phyloP scores from a whole-genome alignment of 2,329 filamentous ascomycete species.

The Nannizziopsis barbatae region DNA sequence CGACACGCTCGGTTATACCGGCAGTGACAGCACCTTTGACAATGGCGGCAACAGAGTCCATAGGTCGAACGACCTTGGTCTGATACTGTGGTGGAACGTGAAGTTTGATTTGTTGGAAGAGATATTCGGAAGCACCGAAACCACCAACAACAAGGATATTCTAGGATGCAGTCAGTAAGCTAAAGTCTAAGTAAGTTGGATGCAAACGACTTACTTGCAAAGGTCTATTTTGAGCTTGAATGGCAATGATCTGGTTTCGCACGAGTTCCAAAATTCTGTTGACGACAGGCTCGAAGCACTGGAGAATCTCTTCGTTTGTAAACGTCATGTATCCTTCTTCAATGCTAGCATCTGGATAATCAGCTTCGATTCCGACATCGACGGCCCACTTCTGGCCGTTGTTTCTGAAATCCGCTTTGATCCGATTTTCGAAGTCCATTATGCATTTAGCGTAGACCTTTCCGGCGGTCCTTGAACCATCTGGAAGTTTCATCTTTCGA shows the following conservation, averaged over 20 bases:
- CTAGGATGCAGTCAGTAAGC: conserved; percentile 25
- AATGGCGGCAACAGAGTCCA: conserved; percentile 97
- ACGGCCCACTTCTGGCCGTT: conserved; percentile 99
- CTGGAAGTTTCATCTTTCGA: conserved; percentile 95
- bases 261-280: conserved; percentile 94
- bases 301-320: conserved; percentile 96
- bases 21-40: conserved; percentile 97
- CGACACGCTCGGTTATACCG: conserved; percentile 90
- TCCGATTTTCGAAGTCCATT: conserved; percentile 99
- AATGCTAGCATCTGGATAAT: conserved; percentile 94
- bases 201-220: conserved; percentile 51
- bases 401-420: conserved; percentile 99
- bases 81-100: conserved; percentile 98
- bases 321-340: conserved; percentile 99
- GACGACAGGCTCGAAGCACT: conserved; percentile 97
- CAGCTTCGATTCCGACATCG: conserved; percentile 95
- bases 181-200: neutral
- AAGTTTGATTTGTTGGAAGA: conserved; percentile 98
- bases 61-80: conserved; percentile 92
- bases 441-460: conserved; percentile 98
- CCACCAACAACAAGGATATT: conserved; percentile 96
- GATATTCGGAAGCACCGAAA: conserved; percentile 95
- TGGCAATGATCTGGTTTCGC: conserved; percentile 96
- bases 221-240: conserved; percentile 88
- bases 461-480: conserved; percentile 93